Base-by-base conservation (phyloP, 148 eudicot genomes). In the Rhododendron vialii region DNA sequence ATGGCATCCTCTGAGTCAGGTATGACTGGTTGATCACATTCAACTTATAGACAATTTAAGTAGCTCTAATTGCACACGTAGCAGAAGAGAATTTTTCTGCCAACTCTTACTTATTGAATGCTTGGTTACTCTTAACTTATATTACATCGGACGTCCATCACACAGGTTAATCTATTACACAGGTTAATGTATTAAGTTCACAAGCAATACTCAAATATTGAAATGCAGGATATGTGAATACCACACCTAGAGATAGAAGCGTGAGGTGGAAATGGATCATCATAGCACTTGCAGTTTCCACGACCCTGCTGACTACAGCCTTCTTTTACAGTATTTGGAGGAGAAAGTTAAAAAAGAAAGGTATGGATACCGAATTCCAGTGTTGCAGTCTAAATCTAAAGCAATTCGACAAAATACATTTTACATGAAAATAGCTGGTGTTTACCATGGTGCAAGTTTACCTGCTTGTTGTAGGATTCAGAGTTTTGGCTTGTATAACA, bases 1-100 rank as follows among this genome's bases (percentile, higher is more conserved):
- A 84, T 91, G 85, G 87, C 90, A 50, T 59, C 85, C 38, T 89
- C 90, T 35, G 91, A 89, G 36, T 86, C 88, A 84, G 89, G 90
- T 55, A 71, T 1, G 20, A 30, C 1, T 13, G 5, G 0, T 69
- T 71, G 38, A 71, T 30, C 76, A 20, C 13, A 1, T 13, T 30
- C 7, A 14, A 5, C 76, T 71, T 71, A 71, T 14, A 22, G 35
- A 30, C 38, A 71, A 15, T 30, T 4, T 30, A 20, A 14, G 8
- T 71, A 71, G 9, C 20, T 71, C 38, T 33, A 71, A 30, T 33
- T 48, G 43, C 43, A 41, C 10, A 5, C 6, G 22, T 24, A 22
- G 26, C 10, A 7, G 2, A 5, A 63, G 26, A 63, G 11, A 63
- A 22, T 0, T 22, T 63, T 63, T 63, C 7, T 41, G 43, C 43